These are phyloP conservation scores for Anthracocystis panici-leucophaei DNA, from an alignment of 1,284 basidiomycete genomes.

Conservation along the genomic window DNA sequence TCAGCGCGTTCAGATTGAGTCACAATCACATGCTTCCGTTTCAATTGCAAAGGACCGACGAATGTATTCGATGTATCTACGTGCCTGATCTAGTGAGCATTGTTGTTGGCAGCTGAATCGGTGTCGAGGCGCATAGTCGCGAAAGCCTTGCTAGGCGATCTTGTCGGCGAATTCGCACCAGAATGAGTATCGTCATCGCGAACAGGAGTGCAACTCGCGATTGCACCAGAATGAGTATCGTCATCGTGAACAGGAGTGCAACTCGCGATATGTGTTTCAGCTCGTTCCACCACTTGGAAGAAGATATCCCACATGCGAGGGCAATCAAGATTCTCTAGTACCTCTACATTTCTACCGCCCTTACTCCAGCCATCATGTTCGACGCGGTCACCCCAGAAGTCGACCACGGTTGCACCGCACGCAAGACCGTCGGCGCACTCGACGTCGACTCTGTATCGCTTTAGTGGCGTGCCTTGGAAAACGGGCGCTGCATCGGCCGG, in stretches of 20 bases:
- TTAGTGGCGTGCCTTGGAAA: constrained; percentile 23
- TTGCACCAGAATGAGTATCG: constrained; percentile 14
- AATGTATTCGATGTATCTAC: neutral
- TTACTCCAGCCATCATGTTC: constrained; percentile 54
- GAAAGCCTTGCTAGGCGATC: constrained; percentile 28
- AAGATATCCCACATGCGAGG: constrained; percentile 57
- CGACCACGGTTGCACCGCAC: constrained; percentile 61
- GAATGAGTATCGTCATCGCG: constrained; percentile 17
- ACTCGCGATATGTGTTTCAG: constrained; percentile 42
- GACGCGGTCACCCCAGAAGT: constrained; percentile 53
- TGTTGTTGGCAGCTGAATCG: constrained; percentile 10
- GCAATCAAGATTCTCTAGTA: constrained; percentile 59
- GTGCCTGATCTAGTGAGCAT: neutral
- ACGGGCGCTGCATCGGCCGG: neutral
- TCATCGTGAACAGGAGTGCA: constrained; percentile 11
- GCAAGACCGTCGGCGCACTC: constrained; percentile 52
- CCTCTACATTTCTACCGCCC: constrained; percentile 58
- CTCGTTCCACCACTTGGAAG: constrained; percentile 54
- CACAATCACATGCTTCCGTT: neutral
- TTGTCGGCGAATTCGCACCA: constrained; percentile 12
- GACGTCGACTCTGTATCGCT: constrained; percentile 57
- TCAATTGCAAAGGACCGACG: neutral
- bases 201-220: constrained; percentile 15
- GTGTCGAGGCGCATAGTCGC: constrained; percentile 19
- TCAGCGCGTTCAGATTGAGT: neutral